Percentiles rank a stretch among this genome's conserved stretches.
Conservation (phyloP, 495 filamentous ascomycete genomes). For the Cercophora sp. region DNA sequence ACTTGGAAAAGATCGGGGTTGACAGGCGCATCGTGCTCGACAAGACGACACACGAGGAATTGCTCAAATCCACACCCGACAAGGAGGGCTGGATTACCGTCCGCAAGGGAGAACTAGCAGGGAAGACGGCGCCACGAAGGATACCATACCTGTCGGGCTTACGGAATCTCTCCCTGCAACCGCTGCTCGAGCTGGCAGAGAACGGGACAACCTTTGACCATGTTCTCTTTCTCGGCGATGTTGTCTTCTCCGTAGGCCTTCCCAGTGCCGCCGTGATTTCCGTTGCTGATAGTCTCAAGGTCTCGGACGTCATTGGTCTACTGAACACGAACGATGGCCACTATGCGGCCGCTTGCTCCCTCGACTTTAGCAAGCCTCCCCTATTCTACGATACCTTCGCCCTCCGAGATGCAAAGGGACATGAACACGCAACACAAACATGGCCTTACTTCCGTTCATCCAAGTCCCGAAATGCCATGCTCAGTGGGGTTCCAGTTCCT, state of each 20-base stretch:
- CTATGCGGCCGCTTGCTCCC: constrained; percentile 77
- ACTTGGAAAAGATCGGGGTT: constrained; percentile 52
- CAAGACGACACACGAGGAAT: constrained; percentile 53
- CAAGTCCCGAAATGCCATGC: constrained; percentile 55
- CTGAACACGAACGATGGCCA: constrained; percentile 65
- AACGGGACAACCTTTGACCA: constrained; percentile 58
- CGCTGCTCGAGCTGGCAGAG: constrained; percentile 45
- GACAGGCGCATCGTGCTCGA: constrained; percentile 51
- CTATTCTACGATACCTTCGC: constrained; percentile 83
- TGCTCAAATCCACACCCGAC: constrained; percentile 41
- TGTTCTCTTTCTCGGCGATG: constrained; percentile 71
- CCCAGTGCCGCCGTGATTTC: too few relatives aligned
- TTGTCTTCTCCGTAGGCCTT: constrained; percentile 60
- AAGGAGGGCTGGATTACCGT: constrained; percentile 58
- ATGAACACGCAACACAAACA: constrained; percentile 56
- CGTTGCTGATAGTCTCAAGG: constrained; percentile 15
- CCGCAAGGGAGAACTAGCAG: constrained; percentile 25
- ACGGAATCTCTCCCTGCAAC: constrained; percentile 55
- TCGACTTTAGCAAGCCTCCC: constrained; percentile 70
- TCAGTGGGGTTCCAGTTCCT: constrained; percentile 53
- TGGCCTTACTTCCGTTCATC: constrained; percentile 75
- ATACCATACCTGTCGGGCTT: constrained; percentile 65
- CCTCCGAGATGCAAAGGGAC: constrained; percentile 64
- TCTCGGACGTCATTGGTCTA: constrained; percentile 59
- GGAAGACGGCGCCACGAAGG: constrained; percentile 51